Percentiles rank a stretch among this genome's conserved stretches.
Evolutionary conservation across 495 filamentous ascomycete genomes (phyloP).

Genomic region (Penicillium arizonense): DNA sequence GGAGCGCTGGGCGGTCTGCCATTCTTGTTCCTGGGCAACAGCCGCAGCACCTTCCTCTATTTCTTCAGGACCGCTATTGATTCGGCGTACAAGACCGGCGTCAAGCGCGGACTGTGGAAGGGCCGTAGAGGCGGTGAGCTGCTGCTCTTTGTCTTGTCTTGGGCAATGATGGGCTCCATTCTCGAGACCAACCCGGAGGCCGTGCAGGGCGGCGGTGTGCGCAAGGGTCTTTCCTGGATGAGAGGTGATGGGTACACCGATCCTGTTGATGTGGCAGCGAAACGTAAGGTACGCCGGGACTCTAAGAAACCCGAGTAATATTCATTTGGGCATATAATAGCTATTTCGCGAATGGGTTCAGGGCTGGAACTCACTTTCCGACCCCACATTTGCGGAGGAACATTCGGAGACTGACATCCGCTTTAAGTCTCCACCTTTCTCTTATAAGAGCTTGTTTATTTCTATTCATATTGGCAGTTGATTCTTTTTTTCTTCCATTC

Average conservation of each 20-base stretch:
- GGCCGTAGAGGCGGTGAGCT: slow-evolving; percentile 81
- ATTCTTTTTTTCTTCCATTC: not conserved
- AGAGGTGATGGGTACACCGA: slow-evolving; percentile 68
- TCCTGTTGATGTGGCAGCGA: slow-evolving; percentile 30
- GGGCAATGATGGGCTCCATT: slow-evolving; percentile 74
- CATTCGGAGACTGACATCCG: slow-evolving; percentile 23
- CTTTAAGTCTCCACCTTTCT: not conserved
- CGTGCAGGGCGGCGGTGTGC: slow-evolving; percentile 62
- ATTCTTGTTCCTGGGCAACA: slow-evolving; percentile 71
- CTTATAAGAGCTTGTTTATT: not conserved
- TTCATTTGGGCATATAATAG: slow-evolving; percentile 1
- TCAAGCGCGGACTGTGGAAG: slow-evolving; percentile 80
- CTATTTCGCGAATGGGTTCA: not conserved
- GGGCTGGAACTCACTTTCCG: slow-evolving; percentile 28
- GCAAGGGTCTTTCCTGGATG: slow-evolving; percentile 72
- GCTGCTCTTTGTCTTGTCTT: slow-evolving; percentile 70
- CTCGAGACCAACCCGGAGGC: slow-evolving; percentile 70
- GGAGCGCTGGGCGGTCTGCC: slow-evolving; percentile 76
- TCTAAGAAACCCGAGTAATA: slow-evolving; percentile 20
- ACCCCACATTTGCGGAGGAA: slow-evolving; percentile 13
- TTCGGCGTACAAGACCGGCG: slow-evolving; percentile 84
- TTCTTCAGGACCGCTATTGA: slow-evolving; percentile 71
- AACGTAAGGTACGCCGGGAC: slow-evolving; percentile 31
- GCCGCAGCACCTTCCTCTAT: slow-evolving; percentile 66
- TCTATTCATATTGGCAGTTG: not conserved